Conservation (phyloP, 116 monocot species). For the Cymodocea nodosa region DNA sequence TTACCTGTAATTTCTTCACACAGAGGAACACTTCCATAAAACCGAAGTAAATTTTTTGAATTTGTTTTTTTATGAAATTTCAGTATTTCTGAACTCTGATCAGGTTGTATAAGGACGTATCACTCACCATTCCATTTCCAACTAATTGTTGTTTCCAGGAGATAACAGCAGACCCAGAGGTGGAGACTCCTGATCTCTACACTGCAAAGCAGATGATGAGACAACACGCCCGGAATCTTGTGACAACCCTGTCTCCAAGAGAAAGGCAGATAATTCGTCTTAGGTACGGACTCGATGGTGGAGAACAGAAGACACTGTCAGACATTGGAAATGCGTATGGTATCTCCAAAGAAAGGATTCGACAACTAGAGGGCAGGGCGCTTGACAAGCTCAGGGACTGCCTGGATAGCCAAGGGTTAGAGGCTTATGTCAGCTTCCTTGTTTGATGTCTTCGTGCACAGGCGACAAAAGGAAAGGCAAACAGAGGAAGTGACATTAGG, state of each 20-base stretch:
- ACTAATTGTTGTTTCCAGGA: constrained; percentile 35
- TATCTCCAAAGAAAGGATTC: constrained; percentile 65
- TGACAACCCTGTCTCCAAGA: constrained; percentile 49
- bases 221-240: constrained; percentile 46
- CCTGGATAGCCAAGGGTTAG: constrained; percentile 33
- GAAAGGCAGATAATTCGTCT: constrained; percentile 60
- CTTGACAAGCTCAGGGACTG: constrained; percentile 49
- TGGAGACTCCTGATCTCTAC: constrained; percentile 55
- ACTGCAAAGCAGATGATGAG: constrained; percentile 67
- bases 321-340: constrained; percentile 59
- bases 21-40: no score
- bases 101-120: background rate
- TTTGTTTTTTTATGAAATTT: background rate
- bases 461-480: no score
- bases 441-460: background rate
- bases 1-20: no score
- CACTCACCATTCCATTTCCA: no score
- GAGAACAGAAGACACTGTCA: constrained; percentile 39
- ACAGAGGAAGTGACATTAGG: no score
- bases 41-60: no score
- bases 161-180: constrained; percentile 61
- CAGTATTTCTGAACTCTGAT: background rate
- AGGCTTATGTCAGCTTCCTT: constrained; percentile 41
- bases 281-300: constrained; percentile 45
- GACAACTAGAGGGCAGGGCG: constrained; percentile 69